Evolutionary conservation across 2,329 filamentous ascomycete genomes (phyloP).

Genomic region (Fusarium sambucinum): DNA sequence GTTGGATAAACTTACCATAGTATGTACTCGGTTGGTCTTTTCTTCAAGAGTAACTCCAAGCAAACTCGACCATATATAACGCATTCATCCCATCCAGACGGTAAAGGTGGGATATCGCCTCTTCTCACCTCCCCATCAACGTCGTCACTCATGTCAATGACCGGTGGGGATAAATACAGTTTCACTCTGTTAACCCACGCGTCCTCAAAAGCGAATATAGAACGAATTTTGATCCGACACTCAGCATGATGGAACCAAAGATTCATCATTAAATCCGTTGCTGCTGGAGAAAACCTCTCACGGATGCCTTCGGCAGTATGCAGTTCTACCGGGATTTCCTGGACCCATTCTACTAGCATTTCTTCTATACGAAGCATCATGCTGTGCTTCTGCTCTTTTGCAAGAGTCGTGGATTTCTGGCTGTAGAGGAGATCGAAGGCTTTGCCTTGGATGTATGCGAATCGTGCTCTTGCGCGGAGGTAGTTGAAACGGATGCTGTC

Average conservation of each 20-base stretch:
- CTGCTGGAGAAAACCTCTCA: not conserved
- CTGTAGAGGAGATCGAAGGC: constrained; percentile 35
- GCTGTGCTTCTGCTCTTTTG: not conserved
- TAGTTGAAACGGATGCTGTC: constrained; percentile 28
- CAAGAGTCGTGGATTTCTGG: constrained; percentile 5
- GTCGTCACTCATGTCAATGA: constrained; percentile 34
- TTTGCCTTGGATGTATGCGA: constrained; percentile 42
- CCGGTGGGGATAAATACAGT: constrained; percentile 24
- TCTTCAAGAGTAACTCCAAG: constrained; percentile 14
- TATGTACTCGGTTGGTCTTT: constrained; percentile 27
- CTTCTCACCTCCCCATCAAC: constrained; percentile 25
- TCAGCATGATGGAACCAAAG: constrained; percentile 39
- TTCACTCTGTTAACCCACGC: constrained; percentile 32
- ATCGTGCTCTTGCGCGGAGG: constrained; percentile 22
- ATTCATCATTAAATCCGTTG: constrained; percentile 14
- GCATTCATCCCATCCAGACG: constrained; percentile 34
- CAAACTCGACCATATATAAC: constrained; percentile 29
- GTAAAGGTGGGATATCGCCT: constrained; percentile 28
- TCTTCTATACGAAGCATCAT: constrained; percentile 13
- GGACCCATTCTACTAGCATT: constrained; percentile 29
- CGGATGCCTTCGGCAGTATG: constrained; percentile 1
- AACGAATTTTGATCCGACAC: constrained; percentile 27
- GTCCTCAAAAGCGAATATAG: constrained; percentile 39
- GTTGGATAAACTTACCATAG: constrained; percentile 15
- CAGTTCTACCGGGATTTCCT: constrained; percentile 25